Conservation (phyloP, 2,329 filamentous ascomycete genomes). For the Hysterium pulicare region DNA sequence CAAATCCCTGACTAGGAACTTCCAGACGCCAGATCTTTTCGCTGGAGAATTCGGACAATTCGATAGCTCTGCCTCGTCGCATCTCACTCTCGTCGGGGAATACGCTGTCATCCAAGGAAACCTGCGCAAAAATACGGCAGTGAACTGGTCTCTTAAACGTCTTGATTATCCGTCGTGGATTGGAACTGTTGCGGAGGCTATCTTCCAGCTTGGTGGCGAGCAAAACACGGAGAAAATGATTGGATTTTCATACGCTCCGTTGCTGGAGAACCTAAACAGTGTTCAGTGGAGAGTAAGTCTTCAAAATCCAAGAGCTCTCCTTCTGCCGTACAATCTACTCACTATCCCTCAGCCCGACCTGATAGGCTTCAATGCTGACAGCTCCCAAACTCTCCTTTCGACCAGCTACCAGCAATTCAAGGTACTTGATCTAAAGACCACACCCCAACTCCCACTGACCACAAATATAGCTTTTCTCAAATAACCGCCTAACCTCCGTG, state of each 20-base stretch:
- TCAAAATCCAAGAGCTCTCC: background rate
- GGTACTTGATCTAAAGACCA: background rate
- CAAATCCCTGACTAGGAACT: background rate
- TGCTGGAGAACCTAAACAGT: slow-evolving; percentile 28
- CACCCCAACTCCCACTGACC: too few relatives aligned
- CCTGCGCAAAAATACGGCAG: background rate
- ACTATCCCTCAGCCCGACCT: too few relatives aligned
- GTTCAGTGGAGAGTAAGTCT: slow-evolving; percentile 33
- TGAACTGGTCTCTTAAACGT: background rate
- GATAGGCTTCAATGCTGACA: too few relatives aligned
- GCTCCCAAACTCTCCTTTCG: background rate
- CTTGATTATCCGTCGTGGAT: slow-evolving; percentile 40
- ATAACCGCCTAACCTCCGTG: background rate
- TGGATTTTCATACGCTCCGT: slow-evolving; percentile 47
- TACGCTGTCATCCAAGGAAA: background rate
- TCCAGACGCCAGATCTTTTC: background rate
- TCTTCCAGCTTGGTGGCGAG: slow-evolving; percentile 64
- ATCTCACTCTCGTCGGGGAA: background rate
- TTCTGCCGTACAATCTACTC: too few relatives aligned
- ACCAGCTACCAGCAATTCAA: background rate
- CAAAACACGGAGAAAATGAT: slow-evolving; percentile 57
- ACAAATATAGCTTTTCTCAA: background rate
- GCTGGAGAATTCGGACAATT: background rate
- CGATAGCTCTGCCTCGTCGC: background rate
- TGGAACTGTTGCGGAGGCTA: slow-evolving; percentile 60